A percentile compares a stretch with the other conserved stretches of the same genome.
phyloP scores from a whole-genome alignment of 305 asterid genomes.

The Fraxinus albicans region DNA sequence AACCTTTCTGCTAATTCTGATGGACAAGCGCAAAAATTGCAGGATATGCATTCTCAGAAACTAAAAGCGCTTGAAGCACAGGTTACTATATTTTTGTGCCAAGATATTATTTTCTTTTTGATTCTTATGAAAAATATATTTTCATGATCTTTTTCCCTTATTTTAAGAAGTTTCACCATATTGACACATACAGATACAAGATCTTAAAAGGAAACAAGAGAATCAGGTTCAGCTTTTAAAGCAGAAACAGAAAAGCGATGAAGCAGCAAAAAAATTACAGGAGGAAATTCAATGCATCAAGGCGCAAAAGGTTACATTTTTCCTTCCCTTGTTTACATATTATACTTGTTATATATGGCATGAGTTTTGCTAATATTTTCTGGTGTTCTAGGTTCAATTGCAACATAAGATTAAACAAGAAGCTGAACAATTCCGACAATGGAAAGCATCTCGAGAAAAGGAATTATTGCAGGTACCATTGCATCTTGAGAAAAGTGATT shows the following conservation, averaged over 20 bases:
- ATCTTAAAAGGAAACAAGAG: slow-evolving; percentile 96
- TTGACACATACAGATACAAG: slow-evolving; percentile 69
- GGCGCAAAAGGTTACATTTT: slow-evolving; percentile 77
- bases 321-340: slow-evolving; percentile 12
- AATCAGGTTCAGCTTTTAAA: slow-evolving; percentile 89
- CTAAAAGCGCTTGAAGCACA: slow-evolving; percentile 86
- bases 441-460: slow-evolving; percentile 98
- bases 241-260: slow-evolving; percentile 98
- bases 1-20: slow-evolving; percentile 91
- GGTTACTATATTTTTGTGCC: slow-evolving; percentile 40
- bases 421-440: slow-evolving; percentile 95
- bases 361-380: slow-evolving; percentile 9
- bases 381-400: slow-evolving; percentile 76
- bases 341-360: slow-evolving; percentile 2
- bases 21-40: slow-evolving; percentile 83
- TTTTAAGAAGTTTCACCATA: not conserved
- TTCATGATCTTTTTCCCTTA: slow-evolving; percentile 9
- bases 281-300: slow-evolving; percentile 97
- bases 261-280: slow-evolving; percentile 87
- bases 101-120: not conserved
- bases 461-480: slow-evolving; percentile 79
- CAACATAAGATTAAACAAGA: slow-evolving; percentile 97
- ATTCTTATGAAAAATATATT: not conserved
- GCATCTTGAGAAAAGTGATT: not conserved
- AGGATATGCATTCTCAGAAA: slow-evolving; percentile 85